phyloP scores from a whole-genome alignment of 2,329 filamentous ascomycete species.

The Monilinia aucupariae region DNA sequence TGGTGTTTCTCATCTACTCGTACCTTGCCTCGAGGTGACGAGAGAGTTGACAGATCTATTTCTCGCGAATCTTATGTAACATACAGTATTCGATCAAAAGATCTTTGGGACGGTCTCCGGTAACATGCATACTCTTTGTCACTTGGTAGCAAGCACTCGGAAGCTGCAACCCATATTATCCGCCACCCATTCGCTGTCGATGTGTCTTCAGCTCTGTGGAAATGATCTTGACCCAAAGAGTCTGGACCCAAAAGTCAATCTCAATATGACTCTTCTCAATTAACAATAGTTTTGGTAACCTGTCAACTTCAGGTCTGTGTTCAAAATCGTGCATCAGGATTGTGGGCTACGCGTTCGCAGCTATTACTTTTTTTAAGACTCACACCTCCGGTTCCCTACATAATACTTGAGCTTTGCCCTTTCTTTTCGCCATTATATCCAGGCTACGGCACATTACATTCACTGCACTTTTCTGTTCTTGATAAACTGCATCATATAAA shows the following conservation, averaged over 20 bases:
- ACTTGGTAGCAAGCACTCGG: slow-evolving; percentile 14
- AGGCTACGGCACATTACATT: not conserved
- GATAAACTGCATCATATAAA: not conserved
- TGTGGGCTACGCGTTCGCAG: slow-evolving; percentile 9
- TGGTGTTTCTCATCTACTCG: slow-evolving; percentile 6
- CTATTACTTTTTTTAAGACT: slow-evolving; percentile 1
- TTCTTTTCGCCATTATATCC: not conserved
- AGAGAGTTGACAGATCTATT: slow-evolving; percentile 14
- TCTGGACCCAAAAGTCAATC: not conserved
- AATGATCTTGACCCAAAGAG: slow-evolving; percentile 13
- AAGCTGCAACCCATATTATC: slow-evolving; percentile 12
- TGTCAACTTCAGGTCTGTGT: slow-evolving; percentile 12
- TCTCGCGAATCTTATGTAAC: slow-evolving; percentile 17
- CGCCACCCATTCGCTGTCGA: slow-evolving; percentile 4
- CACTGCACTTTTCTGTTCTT: not conserved
- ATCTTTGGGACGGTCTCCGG: slow-evolving; percentile 11
- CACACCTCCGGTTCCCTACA: not conserved
- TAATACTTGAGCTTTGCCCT: slow-evolving; percentile 2
- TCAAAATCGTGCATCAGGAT: slow-evolving; percentile 12
- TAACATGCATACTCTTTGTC: slow-evolving; percentile 13
- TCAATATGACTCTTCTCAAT: slow-evolving; percentile 5
- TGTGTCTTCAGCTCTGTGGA: slow-evolving; percentile 8
- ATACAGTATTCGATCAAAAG: slow-evolving; percentile 6
- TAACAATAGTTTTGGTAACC: not conserved
- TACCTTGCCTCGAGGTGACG: not conserved